Percentiles rank a stretch among this genome's conserved stretches.
Evolutionary conservation across 768 basidiomycete species (phyloP).

Genomic region (Serendipita vermifera): DNA sequence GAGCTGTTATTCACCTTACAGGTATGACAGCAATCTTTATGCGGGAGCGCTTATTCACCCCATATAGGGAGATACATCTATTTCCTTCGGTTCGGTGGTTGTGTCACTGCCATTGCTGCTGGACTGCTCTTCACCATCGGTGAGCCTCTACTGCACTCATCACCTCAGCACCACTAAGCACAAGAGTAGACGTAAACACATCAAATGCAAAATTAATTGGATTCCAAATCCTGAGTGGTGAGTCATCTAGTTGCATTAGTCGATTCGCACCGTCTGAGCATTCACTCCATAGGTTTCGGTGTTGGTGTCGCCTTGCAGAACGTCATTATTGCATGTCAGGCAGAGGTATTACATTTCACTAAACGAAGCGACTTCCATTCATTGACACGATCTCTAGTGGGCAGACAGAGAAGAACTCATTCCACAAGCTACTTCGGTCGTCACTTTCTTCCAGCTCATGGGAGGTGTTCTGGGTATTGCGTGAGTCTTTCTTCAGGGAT

Average conservation of each 20-base stretch:
- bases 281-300: conserved; percentile 15
- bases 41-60: conserved; percentile 23
- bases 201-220: background rate
- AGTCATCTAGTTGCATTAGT: too few relatives aligned
- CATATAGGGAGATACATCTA: conserved; percentile 27
- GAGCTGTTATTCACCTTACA: conserved; percentile 21
- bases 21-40: too few relatives aligned
- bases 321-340: conserved; percentile 18
- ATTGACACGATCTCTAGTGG: conserved; percentile 2
- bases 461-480: conserved; percentile 20
- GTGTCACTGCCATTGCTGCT: conserved; percentile 24
- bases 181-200: background rate
- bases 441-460: conserved; percentile 19
- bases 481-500: conserved; percentile 12
- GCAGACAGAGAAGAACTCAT: conserved; percentile 17
- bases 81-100: conserved; percentile 23
- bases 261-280: too few relatives aligned
- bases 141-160: background rate
- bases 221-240: background rate
- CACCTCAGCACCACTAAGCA: background rate
- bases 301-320: conserved; percentile 14
- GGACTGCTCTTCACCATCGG: conserved; percentile 28
- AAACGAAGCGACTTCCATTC: too few relatives aligned
- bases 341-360: conserved; percentile 17
- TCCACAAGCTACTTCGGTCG: conserved; percentile 19